phyloP scores from a whole-genome alignment of 768 basidiomycete species.

The Trametes coccinea region DNA sequence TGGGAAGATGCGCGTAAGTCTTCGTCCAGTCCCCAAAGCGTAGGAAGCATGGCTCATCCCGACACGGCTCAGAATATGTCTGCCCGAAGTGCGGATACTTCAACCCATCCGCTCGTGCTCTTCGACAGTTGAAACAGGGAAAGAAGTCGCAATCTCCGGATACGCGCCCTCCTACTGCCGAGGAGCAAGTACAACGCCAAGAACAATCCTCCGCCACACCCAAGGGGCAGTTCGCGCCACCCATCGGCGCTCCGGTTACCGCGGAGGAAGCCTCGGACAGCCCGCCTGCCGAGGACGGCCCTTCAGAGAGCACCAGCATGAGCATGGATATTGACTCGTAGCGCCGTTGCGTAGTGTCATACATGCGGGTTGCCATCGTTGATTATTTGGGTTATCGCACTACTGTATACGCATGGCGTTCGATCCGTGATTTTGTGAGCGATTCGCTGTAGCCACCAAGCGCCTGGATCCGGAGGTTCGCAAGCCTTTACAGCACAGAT shows the following conservation, averaged over 20 bases:
- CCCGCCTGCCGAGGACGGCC: not conserved
- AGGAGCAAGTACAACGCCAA: not conserved
- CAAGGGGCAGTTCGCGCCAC: conserved; percentile 10
- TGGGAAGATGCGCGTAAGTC: conserved; percentile 83
- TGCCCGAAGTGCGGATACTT: conserved; percentile 88
- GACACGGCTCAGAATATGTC: conserved; percentile 60
- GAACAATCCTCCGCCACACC: not conserved
- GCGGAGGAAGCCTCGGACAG: not conserved
- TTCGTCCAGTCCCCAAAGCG: not conserved
- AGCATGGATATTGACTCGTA: conserved; percentile 27
- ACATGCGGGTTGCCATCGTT: not conserved
- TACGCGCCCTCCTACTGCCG: not conserved
- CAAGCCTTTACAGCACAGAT: too few relatives aligned
- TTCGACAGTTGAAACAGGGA: conserved; percentile 21
- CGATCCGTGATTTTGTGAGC: not conserved
- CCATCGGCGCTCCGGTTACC: not conserved
- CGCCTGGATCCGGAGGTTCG: too few relatives aligned
- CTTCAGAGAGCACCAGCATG: conserved; percentile 11
- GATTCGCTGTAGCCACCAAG: too few relatives aligned
- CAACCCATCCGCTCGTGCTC: conserved; percentile 51
- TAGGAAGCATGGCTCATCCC: not conserved
- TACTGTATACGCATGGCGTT: conserved; percentile 2
- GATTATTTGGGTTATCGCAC: not conserved
- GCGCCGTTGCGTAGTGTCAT: not conserved
- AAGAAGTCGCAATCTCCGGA: conserved; percentile 20